Conservation (phyloP, 2,329 filamentous ascomycete genomes). For the Arthroderma sp. region DNA sequence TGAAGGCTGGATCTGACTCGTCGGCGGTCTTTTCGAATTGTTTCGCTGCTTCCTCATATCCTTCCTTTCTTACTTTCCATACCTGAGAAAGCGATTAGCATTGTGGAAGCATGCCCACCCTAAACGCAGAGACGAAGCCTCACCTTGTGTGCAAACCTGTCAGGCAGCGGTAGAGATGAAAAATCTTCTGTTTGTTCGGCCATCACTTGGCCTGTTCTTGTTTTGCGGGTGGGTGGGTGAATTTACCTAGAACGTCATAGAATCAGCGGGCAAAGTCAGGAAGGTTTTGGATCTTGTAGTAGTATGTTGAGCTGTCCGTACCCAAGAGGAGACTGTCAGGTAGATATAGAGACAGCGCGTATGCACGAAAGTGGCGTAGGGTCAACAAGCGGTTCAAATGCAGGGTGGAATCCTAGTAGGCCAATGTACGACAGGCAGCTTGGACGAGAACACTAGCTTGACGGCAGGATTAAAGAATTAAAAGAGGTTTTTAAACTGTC, state of each 20-base stretch:
- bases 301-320: no score
- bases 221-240: not conserved
- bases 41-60: constrained; percentile 84
- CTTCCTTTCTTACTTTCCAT: constrained; percentile 95
- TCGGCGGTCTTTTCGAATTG: constrained; percentile 73
- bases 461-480: no score
- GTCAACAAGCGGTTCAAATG: no score
- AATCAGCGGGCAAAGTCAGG: no score
- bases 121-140: constrained; percentile 8
- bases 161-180: constrained; percentile 60
- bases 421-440: no score
- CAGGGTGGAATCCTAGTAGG: no score
- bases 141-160: constrained; percentile 75
- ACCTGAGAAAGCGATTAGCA: constrained; percentile 36
- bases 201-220: constrained; percentile 38
- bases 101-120: not conserved
- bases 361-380: no score
- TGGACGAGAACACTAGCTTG: no score
- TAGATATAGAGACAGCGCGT: no score
- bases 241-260: not conserved
- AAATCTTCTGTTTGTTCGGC: constrained; percentile 75
- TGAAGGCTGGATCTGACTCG: constrained; percentile 73
- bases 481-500: no score
- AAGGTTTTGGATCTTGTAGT: no score
- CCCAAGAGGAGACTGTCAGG: no score